phyloP scores from a whole-genome alignment of 2,329 filamentous ascomycete species.

The Exophiala xenobiotica region DNA sequence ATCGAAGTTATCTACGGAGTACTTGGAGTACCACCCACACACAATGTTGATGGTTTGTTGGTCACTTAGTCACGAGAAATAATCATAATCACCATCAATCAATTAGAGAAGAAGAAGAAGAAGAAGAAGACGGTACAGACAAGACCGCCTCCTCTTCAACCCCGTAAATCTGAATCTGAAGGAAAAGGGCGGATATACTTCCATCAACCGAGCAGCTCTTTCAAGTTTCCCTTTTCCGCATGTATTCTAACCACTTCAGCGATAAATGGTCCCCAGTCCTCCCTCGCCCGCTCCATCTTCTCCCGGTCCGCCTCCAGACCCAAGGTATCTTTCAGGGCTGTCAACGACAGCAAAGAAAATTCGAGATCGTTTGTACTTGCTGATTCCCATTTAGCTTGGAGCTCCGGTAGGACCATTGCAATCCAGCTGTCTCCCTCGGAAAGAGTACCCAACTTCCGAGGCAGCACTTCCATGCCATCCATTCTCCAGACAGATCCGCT shows the following conservation, averaged over 20 bases:
- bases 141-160: neutral
- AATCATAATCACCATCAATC: too few species aligned
- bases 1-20: too few species aligned
- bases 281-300: conserved; percentile 25
- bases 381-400: conserved; percentile 13
- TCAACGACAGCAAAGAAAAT: conserved; percentile 27
- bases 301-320: conserved; percentile 15
- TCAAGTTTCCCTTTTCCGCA: conserved; percentile 28
- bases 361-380: conserved; percentile 14
- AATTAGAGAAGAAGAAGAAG: too few species aligned
- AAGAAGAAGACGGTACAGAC: too few species aligned
- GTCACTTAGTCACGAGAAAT: too few species aligned
- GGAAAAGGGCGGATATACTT: too few species aligned
- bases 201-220: conserved; percentile 6
- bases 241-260: conserved; percentile 27
- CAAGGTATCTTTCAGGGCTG: conserved; percentile 7
- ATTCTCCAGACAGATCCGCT: conserved; percentile 80
- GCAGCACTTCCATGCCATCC: conserved; percentile 72
- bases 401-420: conserved; percentile 21
- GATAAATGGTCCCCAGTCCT: conserved; percentile 31
- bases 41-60: too few species aligned
- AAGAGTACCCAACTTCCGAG: conserved; percentile 62
- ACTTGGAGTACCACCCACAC: too few species aligned
- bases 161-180: neutral
- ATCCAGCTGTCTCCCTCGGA: conserved; percentile 20